These are phyloP conservation scores for Rhodotorula sp. DNA, from an alignment of 1,284 basidiomycete genomes.

Conservation along the genomic window DNA sequence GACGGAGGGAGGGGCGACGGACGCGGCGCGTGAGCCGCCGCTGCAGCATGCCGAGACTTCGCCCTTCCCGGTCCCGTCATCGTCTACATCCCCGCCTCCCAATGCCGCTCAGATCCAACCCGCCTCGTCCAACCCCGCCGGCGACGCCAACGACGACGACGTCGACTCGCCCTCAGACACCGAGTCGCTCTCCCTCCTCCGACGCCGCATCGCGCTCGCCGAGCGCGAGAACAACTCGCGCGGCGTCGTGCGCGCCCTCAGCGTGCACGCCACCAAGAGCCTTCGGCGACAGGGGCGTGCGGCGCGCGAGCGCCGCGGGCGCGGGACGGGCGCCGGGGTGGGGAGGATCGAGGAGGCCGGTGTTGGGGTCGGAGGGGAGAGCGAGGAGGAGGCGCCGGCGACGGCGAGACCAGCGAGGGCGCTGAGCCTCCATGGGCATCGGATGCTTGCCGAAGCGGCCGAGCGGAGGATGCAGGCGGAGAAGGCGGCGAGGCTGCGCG, in stretches of 20 bases:
- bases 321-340: background rate
- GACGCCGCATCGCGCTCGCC: slow-evolving; percentile 16
- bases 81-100: background rate
- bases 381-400: background rate
- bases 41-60: no score
- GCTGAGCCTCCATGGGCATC: slow-evolving; percentile 7
- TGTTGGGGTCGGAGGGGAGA: background rate
- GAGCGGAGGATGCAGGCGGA: slow-evolving; percentile 28
- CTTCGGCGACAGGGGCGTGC: background rate
- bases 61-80: no score
- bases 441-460: slow-evolving; percentile 36
- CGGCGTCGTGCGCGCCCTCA: slow-evolving; percentile 16
- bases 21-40: background rate
- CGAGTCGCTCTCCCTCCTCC: background rate
- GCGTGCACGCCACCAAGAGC: slow-evolving; percentile 10
- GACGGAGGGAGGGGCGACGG: background rate
- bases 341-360: background rate
- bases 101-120: background rate
- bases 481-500: slow-evolving; percentile 1
- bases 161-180: background rate
- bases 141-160: background rate
- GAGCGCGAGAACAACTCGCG: slow-evolving; percentile 15
- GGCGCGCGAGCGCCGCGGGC: background rate
- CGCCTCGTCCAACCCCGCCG: background rate
- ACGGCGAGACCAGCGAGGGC: background rate